phyloP scores from a whole-genome alignment of 208 protist species.

The Vickermania spadyakhi region DNA sequence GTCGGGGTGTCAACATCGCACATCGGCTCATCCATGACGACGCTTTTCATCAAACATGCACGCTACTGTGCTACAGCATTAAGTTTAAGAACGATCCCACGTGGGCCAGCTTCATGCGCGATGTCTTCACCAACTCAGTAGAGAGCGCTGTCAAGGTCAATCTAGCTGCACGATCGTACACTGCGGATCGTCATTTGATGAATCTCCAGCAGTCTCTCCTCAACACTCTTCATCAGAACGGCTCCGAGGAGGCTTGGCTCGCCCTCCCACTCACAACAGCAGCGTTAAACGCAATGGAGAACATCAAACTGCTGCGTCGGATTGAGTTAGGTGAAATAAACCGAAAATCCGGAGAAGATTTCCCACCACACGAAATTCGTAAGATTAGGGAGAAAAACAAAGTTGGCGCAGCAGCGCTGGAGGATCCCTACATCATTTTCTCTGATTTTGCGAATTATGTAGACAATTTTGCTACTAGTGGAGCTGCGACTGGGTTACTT shows the following conservation, averaged over 20 bases:
- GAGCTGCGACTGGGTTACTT: slow-evolving; percentile 32
- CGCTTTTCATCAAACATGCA: slow-evolving; percentile 37
- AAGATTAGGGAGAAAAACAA: neutral
- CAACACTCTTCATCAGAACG: neutral
- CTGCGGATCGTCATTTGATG: neutral
- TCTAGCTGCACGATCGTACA: neutral
- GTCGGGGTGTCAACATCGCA: neutral
- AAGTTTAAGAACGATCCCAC: slow-evolving; percentile 49
- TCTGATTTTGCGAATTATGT: slow-evolving; percentile 31
- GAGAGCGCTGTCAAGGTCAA: neutral
- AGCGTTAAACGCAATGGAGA: slow-evolving; percentile 44
- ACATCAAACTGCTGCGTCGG: slow-evolving; percentile 33
- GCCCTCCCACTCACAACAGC: slow-evolving; percentile 23
- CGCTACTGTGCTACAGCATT: slow-evolving; percentile 25
- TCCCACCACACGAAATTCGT: slow-evolving; percentile 5
- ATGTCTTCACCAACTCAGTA: slow-evolving; percentile 22
- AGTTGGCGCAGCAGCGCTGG: neutral
- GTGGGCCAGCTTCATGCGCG: slow-evolving; percentile 59
- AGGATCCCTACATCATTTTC: slow-evolving; percentile 18
- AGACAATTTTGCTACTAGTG: slow-evolving; percentile 29
- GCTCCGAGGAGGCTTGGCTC: slow-evolving; percentile 19
- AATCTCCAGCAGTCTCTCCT: neutral
- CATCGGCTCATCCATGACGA: slow-evolving; percentile 37
- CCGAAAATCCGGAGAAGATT: slow-evolving; percentile 2
- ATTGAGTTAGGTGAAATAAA: slow-evolving; percentile 25